Evolutionary conservation across 805 yeast genomes (phyloP).

Genomic region (Candida silvatica): DNA sequence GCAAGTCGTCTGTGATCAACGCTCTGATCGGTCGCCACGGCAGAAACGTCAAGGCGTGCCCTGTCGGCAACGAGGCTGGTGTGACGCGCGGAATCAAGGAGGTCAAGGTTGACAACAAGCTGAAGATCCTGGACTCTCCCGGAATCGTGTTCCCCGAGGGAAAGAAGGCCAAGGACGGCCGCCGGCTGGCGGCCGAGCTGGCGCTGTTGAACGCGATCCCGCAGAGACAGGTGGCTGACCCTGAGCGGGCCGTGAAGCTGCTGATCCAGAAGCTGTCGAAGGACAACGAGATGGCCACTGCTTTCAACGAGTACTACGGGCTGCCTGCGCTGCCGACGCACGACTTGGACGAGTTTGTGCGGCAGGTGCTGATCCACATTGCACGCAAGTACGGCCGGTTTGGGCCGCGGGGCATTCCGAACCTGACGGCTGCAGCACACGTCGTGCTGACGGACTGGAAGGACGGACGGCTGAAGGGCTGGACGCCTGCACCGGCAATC

Average conservation of each 20-base stretch:
- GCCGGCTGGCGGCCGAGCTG: slow-evolving; percentile 79
- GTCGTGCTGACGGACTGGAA: slow-evolving; percentile 91
- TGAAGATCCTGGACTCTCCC: slow-evolving; percentile 88
- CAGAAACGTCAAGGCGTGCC: slow-evolving; percentile 69
- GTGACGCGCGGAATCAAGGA: slow-evolving; percentile 89
- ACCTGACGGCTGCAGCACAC: slow-evolving; percentile 75
- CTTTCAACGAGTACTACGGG: slow-evolving; percentile 63
- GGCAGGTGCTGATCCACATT: slow-evolving; percentile 82
- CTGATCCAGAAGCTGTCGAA: slow-evolving; percentile 70
- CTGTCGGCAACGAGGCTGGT: slow-evolving; percentile 97
- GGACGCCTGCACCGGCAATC: slow-evolving; percentile 60
- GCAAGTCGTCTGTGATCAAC: slow-evolving; percentile 91
- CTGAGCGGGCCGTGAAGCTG: slow-evolving; percentile 70
- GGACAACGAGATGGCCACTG: slow-evolving; percentile 67
- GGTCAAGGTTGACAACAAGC: slow-evolving; percentile 83
- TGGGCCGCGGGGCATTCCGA: slow-evolving; percentile 90
- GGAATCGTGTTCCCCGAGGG: slow-evolving; percentile 87
- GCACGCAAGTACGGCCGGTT: slow-evolving; percentile 90
- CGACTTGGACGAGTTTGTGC: slow-evolving; percentile 70
- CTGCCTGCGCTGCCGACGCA: slow-evolving; percentile 72
- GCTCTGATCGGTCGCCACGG: slow-evolving; percentile 79
- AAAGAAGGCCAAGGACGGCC: slow-evolving; percentile 32
- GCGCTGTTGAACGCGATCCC: slow-evolving; percentile 86
- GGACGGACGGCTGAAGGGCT: slow-evolving; percentile 88
- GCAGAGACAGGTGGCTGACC: slow-evolving; percentile 77